These are phyloP conservation scores for Rhynchospora breviuscula DNA, from an alignment of 176 grass and related monocot genomes.

Conservation along the genomic window DNA sequence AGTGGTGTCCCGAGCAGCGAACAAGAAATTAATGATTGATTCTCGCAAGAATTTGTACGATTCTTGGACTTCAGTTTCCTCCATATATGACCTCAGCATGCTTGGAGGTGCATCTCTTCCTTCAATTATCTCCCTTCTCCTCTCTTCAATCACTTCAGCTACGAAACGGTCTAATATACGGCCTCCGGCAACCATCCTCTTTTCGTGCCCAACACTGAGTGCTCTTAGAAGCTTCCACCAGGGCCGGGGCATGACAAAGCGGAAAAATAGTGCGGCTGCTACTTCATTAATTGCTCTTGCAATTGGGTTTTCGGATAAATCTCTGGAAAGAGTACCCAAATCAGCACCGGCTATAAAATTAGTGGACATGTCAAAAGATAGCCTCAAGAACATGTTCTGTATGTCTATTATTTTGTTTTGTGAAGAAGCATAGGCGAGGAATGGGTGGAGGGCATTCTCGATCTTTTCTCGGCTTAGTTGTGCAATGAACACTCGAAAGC, in stretches of 20 bases:
- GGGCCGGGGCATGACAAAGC: neutral
- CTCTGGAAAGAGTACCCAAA: neutral
- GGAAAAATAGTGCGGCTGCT: neutral
- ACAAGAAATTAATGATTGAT: slow-evolving; percentile 19
- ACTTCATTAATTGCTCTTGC: slow-evolving; percentile 6
- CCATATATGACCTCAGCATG: neutral
- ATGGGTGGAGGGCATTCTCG: neutral
- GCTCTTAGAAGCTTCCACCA: neutral
- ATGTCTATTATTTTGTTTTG: neutral
- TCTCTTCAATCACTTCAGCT: neutral
- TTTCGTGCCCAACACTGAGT: neutral
- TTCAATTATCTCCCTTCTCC: slow-evolving; percentile 9
- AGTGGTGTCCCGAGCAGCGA: slow-evolving; percentile 32
- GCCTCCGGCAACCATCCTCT: neutral
- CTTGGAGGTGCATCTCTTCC: neutral
- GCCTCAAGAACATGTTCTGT: neutral
- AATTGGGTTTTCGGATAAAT: neutral
- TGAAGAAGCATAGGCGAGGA: neutral
- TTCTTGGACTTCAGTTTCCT: neutral
- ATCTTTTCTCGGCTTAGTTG: neutral
- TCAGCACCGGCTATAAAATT: neutral
- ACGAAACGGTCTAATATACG: slow-evolving; percentile 15
- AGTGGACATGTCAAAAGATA: neutral
- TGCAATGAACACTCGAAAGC: neutral
- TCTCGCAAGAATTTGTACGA: slow-evolving; percentile 5